phyloP scores from a whole-genome alignment of 768 basidiomycete species.

The Cystofilobasidium capitatum region DNA sequence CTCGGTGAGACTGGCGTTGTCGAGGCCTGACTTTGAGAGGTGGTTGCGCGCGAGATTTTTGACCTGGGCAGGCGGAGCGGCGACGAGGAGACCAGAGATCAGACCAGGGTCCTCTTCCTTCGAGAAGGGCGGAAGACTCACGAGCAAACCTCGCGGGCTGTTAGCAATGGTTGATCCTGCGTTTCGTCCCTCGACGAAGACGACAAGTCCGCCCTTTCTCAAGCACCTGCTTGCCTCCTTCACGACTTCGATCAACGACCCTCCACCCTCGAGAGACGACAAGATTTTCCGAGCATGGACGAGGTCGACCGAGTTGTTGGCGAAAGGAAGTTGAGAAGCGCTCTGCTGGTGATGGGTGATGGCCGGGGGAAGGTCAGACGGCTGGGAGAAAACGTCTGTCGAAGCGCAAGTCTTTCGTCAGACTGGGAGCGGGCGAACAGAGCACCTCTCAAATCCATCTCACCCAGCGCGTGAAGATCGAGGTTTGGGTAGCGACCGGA shows the following conservation, averaged over 20 bases:
- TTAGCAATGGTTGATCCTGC: background rate
- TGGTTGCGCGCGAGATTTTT: background rate
- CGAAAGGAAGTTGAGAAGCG: background rate
- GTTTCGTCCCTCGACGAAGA: background rate
- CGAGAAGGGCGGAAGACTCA: background rate
- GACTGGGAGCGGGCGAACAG: background rate
- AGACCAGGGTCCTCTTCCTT: background rate
- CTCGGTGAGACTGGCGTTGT: no score
- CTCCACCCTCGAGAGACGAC: background rate
- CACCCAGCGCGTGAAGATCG: background rate
- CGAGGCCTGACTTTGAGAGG: no score
- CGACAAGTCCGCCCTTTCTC: background rate
- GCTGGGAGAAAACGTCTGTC: background rate
- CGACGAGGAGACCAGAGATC: background rate
- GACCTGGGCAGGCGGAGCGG: no score
- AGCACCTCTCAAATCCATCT: background rate
- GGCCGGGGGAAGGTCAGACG: background rate
- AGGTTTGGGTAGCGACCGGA: background rate
- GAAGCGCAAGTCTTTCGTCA: background rate
- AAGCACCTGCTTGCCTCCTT: background rate
- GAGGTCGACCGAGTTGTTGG: background rate
- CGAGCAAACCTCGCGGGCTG: background rate
- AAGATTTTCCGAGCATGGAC: background rate
- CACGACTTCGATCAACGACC: background rate
- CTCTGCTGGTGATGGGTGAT: background rate